Evolutionary conservation across 129 eudicot genomes (phyloP).

Genomic region (Daucus carota): DH1_v3.0 NC_030383.2:10718501-10719000

Average conservation of each 20-base stretch:
- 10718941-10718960: neutral
- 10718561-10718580: neutral
- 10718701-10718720: neutral
- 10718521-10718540: constrained; percentile 94
- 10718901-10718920: neutral
- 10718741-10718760: neutral
- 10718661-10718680: neutral
- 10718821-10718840: neutral
- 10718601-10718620: neutral
- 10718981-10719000: neutral
- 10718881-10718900: neutral
- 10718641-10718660: neutral
- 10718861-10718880: neutral
- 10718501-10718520: constrained; percentile 83
- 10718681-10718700: neutral
- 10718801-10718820: neutral
- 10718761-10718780: neutral
- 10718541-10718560: neutral
- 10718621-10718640: neutral
- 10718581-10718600: neutral
- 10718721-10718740: neutral
- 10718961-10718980: neutral
- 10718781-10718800: neutral
- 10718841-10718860: neutral
- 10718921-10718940: neutral